Percentiles rank a stretch among this genome's conserved stretches.
These are phyloP conservation scores for Neurospora terricola DNA, from an alignment of 495 filamentous ascomycete species.

Conservation along the genomic window DNA sequence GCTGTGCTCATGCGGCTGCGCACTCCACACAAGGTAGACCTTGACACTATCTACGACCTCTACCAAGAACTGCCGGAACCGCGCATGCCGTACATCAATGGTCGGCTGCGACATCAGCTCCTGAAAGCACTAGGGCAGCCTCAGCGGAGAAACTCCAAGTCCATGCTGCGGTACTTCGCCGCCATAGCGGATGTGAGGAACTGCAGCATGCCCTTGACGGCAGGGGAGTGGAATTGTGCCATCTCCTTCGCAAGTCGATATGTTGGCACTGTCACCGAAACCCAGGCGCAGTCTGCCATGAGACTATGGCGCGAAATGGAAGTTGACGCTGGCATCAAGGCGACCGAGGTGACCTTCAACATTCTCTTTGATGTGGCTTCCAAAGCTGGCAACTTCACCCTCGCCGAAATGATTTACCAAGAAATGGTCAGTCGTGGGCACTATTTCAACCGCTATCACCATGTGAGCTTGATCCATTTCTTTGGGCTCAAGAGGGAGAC, in stretches of 20 bases:
- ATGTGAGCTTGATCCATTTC: slow-evolving; percentile 72
- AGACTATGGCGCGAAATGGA: slow-evolving; percentile 89
- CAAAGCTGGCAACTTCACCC: slow-evolving; percentile 68
- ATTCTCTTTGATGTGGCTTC: slow-evolving; percentile 83
- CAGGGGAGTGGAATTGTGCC: slow-evolving; percentile 69
- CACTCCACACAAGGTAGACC: slow-evolving; percentile 19
- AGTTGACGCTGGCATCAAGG: slow-evolving; percentile 49
- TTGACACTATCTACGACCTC: slow-evolving; percentile 32
- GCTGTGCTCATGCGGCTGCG: slow-evolving; percentile 21
- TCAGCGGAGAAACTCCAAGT: slow-evolving; percentile 41
- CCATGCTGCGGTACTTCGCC: slow-evolving; percentile 73
- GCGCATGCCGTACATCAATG: slow-evolving; percentile 53
- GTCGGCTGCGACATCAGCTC: slow-evolving; percentile 49
- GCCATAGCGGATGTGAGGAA: slow-evolving; percentile 74
- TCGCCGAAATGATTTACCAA: slow-evolving; percentile 72
- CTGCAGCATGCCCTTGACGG: slow-evolving; percentile 51
- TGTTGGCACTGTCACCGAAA: slow-evolving; percentile 47
- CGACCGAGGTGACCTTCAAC: slow-evolving; percentile 71
- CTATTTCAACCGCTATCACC: slow-evolving; percentile 59
- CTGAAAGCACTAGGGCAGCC: slow-evolving; percentile 57
- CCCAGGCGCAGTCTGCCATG: slow-evolving; percentile 62
- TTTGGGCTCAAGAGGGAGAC: slow-evolving; percentile 62
- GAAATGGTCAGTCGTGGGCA: slow-evolving; percentile 67
- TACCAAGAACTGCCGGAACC: slow-evolving; percentile 44
- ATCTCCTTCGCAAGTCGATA: slow-evolving; percentile 69